Base-by-base conservation (phyloP, 805 yeast genomes). In the Ogataea angusta region DNA sequence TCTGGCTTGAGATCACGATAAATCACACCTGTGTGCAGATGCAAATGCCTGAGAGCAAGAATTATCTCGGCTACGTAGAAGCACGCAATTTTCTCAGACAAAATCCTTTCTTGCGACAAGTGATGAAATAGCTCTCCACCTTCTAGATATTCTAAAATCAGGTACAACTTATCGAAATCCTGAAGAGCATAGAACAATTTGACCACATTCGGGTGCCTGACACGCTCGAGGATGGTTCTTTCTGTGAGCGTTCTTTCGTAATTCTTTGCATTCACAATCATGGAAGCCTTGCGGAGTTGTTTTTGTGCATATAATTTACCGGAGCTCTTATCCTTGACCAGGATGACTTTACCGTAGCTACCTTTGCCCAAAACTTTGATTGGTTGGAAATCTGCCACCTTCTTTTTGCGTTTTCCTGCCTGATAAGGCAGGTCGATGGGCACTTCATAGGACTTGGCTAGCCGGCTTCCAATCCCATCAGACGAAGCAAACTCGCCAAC, bases 1-100 rank as follows among this genome's bases (percentile, higher is more conserved):
- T 88, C 96, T 5, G 96, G 96, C 61, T 88, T 88, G 49, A 88
- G 67, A 58, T 88, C 96, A 30, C 96, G 74, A 54, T 88, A 89
- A 4, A 88, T 90, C 15, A 88, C 82, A 10, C 96, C 96, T 14
- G 82, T 72, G 31, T 70, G 70, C 5, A 54, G 40, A 57, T 88
- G 96, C 18, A 88, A 67, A 60, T 89, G 95, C 35, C 72, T 66
- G 29, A 88, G 62, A 0, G 95, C 95, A 34, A 84, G 70, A 5
- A 86, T 78, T 66, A 87, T 81, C 54, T 88, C 93, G 0, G 93
- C 95, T 3, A 80, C 72, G 50, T 87, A 87, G 54, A 80, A 86
- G 3, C 89, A 78, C 2, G 88, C 85, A 26, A 78, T 75, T 56
- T 72, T 78, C 64, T 80, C 95, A 41, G 67, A 73, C 36, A 72